Base-by-base conservation (phyloP, 306 rosid species). In the Cucurbita moschata region DNA sequence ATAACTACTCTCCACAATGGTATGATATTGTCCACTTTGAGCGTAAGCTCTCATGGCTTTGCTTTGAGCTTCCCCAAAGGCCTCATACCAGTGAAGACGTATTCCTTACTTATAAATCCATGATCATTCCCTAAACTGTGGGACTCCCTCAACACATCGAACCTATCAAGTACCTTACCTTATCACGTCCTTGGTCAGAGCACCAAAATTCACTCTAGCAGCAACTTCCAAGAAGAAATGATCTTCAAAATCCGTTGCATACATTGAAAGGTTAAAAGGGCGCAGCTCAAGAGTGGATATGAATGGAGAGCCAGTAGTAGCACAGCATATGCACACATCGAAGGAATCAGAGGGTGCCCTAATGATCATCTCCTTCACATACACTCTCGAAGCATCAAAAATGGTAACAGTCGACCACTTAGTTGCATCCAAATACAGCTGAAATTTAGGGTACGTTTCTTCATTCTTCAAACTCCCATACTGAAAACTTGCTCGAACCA, bases 171-270 rank as follows among this genome's bases (percentile, higher is more conserved):
- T 47, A 77, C 61, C 49, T 66, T 79, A 90, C 96, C 97, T 87
- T 81, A 94, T 72, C 57, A 76, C 80, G 78, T 94, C 89, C 71
- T 79, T 88, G 58, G 80, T 86, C 8, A 82, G 44, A 76, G 99
- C 97, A 77, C 99, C 99, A 78, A 94, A 94, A 72, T 94, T 94
- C 11, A 91, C 81, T 75, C 99, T 89, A 79, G 97, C 95, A n/a
- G 97, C 88, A 0, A 91, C 96, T 83, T 85, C 78, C 81, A 94
- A 79, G 95, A 86, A 89, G 83, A 94, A 94, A 77, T 72, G 46
- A 66, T 87, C 88, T 83, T 94, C 99, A 44, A 53, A 94, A 78
- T 94, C 99, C 0, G 99, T 91, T 44, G 97, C 96, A 81, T 94
- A 91, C 97, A 94, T 94, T 4, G 97, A 94, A 77, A 87, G 89